phyloP scores from a whole-genome alignment of 345 rosid species.

The Brassica cretica region DNA sequence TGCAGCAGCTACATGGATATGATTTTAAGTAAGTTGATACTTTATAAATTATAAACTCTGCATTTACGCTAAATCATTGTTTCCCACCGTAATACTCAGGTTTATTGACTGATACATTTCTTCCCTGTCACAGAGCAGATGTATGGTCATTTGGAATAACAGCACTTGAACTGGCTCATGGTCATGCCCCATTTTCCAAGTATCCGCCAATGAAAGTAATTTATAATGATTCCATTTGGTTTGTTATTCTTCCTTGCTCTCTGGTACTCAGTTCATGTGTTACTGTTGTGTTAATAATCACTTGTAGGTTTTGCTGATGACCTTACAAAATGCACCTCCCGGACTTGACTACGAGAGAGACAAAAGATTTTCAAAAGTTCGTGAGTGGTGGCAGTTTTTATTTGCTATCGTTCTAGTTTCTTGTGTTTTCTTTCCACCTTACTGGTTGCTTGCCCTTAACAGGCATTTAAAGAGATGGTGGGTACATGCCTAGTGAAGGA shows the following conservation, averaged over 20 bases:
- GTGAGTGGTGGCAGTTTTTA: slow-evolving; percentile 31
- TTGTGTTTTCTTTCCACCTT: slow-evolving; percentile 31
- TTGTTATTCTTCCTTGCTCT: slow-evolving; percentile 12
- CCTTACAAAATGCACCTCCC: slow-evolving; percentile 99
- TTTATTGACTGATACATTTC: slow-evolving; percentile 27
- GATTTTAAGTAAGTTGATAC: slow-evolving; percentile 85
- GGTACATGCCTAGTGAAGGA: slow-evolving; percentile 97
- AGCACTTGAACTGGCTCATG: slow-evolving; percentile 98
- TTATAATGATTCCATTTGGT: slow-evolving; percentile 25
- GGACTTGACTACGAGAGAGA: slow-evolving; percentile 99
- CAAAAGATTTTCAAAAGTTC: slow-evolving; percentile 89
- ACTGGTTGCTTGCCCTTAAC: slow-evolving; percentile 32
- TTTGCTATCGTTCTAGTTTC: slow-evolving; percentile 20
- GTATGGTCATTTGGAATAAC: slow-evolving; percentile 99
- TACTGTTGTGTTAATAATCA: slow-evolving; percentile 24
- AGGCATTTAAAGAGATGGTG: slow-evolving; percentile 96
- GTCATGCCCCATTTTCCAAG: slow-evolving; percentile 98
- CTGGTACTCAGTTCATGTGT: slow-evolving; percentile 25
- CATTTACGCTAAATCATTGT: slow-evolving; percentile 6
- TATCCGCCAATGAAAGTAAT: slow-evolving; percentile 97
- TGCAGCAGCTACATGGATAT: slow-evolving; percentile 99
- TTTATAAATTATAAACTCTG: slow-evolving; percentile 21
- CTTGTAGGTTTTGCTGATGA: slow-evolving; percentile 89
- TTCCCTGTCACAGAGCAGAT: slow-evolving; percentile 75
- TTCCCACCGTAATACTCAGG: slow-evolving; percentile 5